A percentile compares a stretch with the other conserved stretches of the same genome.
Conservation (phyloP, 2,329 filamentous ascomycete genomes). For the Epichloe hybrida region DNA sequence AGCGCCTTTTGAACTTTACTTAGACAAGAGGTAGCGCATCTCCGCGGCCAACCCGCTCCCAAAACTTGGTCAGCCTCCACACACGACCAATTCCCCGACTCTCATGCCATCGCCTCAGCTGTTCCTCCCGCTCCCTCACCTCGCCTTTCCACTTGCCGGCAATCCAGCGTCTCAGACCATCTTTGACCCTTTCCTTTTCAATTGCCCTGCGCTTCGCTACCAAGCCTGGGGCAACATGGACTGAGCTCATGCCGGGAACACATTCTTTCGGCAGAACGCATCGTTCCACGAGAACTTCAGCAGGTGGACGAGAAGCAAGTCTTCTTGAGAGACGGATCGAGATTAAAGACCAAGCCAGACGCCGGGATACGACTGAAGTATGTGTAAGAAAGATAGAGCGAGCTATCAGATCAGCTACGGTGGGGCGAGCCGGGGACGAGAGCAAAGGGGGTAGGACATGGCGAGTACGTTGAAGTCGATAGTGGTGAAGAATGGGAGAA, state of each 20-base stretch:
- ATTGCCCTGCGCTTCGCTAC: conserved; percentile 49
- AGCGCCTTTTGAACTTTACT: no score
- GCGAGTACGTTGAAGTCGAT: conserved; percentile 46
- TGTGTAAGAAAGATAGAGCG: conserved; percentile 54
- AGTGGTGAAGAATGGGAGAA: conserved; percentile 50
- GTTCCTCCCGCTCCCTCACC: conserved; percentile 35
- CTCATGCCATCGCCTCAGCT: conserved; percentile 34
- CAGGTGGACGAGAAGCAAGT: conserved; percentile 44
- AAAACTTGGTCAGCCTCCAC: conserved; percentile 49
- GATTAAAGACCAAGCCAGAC: conserved; percentile 48
- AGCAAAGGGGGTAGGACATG: conserved; percentile 41
- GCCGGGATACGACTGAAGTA: conserved; percentile 50
- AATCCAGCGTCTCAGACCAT: conserved; percentile 51
- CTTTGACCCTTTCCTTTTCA: conserved; percentile 55
- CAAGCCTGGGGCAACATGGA: conserved; percentile 41
- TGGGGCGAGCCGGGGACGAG: conserved; percentile 41
- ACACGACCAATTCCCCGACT: conserved; percentile 40
- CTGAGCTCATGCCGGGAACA: conserved; percentile 30
- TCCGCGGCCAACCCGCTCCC: conserved; percentile 44
- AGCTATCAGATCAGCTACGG: conserved; percentile 46
- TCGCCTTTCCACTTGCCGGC: conserved; percentile 42
- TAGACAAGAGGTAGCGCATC: conserved; percentile 11
- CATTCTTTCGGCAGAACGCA: conserved; percentile 54
- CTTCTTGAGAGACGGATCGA: conserved; percentile 51
- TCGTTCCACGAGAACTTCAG: conserved; percentile 45